Conservation (phyloP, 1,284 basidiomycete genomes). For the Schizophyllum commune region DNA sequence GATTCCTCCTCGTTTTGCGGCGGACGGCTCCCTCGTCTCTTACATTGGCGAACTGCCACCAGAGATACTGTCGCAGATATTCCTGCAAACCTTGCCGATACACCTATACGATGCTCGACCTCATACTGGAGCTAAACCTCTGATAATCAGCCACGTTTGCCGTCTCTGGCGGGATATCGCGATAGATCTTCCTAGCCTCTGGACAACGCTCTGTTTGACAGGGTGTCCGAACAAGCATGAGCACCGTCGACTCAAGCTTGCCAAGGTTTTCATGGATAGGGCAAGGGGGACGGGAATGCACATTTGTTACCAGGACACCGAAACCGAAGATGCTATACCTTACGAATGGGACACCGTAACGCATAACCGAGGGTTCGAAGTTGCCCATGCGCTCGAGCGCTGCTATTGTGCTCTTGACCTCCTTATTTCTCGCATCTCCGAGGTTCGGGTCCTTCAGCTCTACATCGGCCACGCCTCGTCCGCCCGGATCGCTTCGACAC, state of each 20-base stretch:
- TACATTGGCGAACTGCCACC: background rate
- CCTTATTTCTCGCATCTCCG: background rate
- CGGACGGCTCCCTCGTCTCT: background rate
- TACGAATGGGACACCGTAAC: background rate
- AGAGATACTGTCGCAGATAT: background rate
- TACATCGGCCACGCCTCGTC: background rate
- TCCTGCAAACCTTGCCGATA: background rate
- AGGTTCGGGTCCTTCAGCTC: background rate
- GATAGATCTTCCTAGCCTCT: background rate
- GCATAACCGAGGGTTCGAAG: background rate
- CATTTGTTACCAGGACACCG: background rate
- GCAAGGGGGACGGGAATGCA: background rate
- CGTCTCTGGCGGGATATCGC: background rate
- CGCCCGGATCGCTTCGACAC: background rate
- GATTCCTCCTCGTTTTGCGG: background rate
- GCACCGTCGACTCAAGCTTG: background rate
- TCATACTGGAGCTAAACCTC: background rate
- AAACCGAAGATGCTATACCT: background rate
- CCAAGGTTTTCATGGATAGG: background rate
- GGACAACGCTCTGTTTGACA: background rate
- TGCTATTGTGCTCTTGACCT: background rate
- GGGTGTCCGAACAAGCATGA: background rate
- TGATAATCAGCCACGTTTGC: background rate
- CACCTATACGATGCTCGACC: background rate
- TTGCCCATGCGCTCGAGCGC: background rate